Base-by-base conservation (phyloP, 805 yeast genomes). In the Zygotorulaspora florentina region DNA sequence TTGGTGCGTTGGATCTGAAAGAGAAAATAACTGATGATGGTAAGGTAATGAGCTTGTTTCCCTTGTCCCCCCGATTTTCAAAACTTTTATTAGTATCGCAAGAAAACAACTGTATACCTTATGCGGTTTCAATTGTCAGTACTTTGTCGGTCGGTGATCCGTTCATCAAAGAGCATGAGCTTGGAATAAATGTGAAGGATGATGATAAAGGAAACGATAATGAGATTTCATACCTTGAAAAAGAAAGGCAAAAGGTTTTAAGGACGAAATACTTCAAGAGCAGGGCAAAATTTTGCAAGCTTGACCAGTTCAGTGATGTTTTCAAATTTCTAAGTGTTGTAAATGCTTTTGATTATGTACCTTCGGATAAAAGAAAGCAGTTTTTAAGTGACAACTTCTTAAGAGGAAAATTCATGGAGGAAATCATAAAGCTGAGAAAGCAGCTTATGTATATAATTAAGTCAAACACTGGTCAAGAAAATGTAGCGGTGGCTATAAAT, bases 141-240 rank as follows among this genome's bases (percentile, higher is more conserved):
- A 96, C 89, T 0, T 68, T 93, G 27, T 83, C 97, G 0, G 97
- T 93, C 36, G 97, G 97, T 4, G 95, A 90, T 58, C 96, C 96
- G 12, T 89, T 88, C 56, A 66, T 87, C 28, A 74, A 73, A 34
- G 95, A 85, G 60, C 77, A 76, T 51, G 96, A 87, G 58, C 62
- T 87, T 9, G 91, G 93, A 0, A 69, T 84, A 23, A 43, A 42
- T 15, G 34, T 30, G 1, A 48, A 54, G 12, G 8, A 11, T 13
- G 20, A 37, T 4, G 51, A 55, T 33, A 46, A 44, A 27, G 42
- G 23, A 7, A 43, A 42, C 13, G 52, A 52, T n/a, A 51, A 51
- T n/a, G 55, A 43, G 11, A 47, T 39, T 1, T 43, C 43, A 16
- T 40, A 47, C 25, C 59, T 56, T 25, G 73, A 64, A n/a, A 67